These are phyloP conservation scores for Tricholoma hemisulphureum DNA, from an alignment of 768 basidiomycete genomes.

Conservation along the genomic window DNA sequence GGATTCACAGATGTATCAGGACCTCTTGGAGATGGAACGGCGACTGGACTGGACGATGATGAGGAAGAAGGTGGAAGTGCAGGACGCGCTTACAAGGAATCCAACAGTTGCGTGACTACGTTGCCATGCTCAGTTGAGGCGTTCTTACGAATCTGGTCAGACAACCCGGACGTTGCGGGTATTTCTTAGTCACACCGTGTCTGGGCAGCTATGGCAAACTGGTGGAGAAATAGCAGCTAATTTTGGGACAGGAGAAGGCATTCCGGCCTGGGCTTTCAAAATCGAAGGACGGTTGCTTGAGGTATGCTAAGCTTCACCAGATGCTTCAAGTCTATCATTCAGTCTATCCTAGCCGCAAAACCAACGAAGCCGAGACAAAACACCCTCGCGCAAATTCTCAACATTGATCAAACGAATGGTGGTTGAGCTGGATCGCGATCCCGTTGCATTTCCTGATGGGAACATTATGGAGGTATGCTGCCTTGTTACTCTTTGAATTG, in stretches of 20 bases:
- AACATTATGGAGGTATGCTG: constrained; percentile 83
- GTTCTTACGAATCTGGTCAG: constrained; percentile 36
- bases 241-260: constrained; percentile 83
- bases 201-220: constrained; percentile 83
- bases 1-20: constrained; percentile 85
- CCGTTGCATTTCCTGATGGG: constrained; percentile 74
- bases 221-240: constrained; percentile 47
- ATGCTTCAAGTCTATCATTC: constrained; percentile 1
- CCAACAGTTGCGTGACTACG: constrained; percentile 52
- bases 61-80: constrained; percentile 86
- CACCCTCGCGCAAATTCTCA: constrained; percentile 74
- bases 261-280: constrained; percentile 86
- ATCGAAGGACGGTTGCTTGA: constrained; percentile 86
- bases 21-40: constrained; percentile 84
- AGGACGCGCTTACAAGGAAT: constrained; percentile 77
- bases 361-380: constrained; percentile 62
- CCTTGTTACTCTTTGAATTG: neutral
- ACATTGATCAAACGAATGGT: constrained; percentile 81
- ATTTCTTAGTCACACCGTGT: constrained; percentile 86
- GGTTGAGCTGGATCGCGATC: constrained; percentile 85
- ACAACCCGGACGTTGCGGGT: constrained; percentile 80
- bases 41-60: constrained; percentile 95
- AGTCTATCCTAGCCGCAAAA: constrained; percentile 54
- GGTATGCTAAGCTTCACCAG: constrained; percentile 38
- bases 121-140: constrained; percentile 8